A percentile compares a stretch with the other conserved stretches of the same genome.
Evolutionary conservation across 768 basidiomycete genomes (phyloP).

Genomic region (Cystofilobasidium macerans): DNA sequence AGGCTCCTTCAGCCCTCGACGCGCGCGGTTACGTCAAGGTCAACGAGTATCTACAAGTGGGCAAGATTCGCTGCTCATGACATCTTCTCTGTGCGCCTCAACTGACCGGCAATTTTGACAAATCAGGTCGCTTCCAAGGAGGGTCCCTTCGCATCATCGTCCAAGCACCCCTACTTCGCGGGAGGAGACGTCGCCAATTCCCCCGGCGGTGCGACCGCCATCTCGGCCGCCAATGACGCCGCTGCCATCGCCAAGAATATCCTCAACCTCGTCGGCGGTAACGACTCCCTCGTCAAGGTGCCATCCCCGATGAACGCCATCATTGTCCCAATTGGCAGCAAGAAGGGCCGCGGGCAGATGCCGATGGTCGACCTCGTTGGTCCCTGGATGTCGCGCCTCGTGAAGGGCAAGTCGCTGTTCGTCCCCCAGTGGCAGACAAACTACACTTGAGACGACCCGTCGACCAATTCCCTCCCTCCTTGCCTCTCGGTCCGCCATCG

Average conservation of each 20-base stretch:
- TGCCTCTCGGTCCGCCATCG: too few species aligned
- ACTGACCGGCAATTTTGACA: neutral
- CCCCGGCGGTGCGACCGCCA: slow-evolving; percentile 6
- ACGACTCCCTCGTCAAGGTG: neutral
- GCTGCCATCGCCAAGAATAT: neutral
- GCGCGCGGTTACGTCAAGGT: slow-evolving; percentile 8
- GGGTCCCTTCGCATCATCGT: neutral
- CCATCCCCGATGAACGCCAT: neutral
- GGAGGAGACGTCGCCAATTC: slow-evolving; percentile 11
- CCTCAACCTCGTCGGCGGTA: neutral
- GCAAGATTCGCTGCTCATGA: neutral
- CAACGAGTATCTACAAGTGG: neutral
- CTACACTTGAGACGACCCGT: neutral
- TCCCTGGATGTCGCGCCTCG: neutral
- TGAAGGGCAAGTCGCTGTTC: slow-evolving; percentile 11
- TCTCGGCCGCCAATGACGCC: slow-evolving; percentile 10
- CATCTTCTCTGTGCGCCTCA: neutral
- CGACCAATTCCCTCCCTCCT: too few species aligned
- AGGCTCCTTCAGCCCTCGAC: neutral
- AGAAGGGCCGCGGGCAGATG: neutral
- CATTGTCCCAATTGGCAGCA: slow-evolving; percentile 9
- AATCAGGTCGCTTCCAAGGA: neutral
- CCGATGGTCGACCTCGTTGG: slow-evolving; percentile 8
- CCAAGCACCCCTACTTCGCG: slow-evolving; percentile 4
- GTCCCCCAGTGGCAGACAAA: neutral